Evolutionary conservation across 768 basidiomycete genomes (phyloP), one percentile per base, ranked within the genome.

Genomic region (Lentinula raphanica): DNA sequence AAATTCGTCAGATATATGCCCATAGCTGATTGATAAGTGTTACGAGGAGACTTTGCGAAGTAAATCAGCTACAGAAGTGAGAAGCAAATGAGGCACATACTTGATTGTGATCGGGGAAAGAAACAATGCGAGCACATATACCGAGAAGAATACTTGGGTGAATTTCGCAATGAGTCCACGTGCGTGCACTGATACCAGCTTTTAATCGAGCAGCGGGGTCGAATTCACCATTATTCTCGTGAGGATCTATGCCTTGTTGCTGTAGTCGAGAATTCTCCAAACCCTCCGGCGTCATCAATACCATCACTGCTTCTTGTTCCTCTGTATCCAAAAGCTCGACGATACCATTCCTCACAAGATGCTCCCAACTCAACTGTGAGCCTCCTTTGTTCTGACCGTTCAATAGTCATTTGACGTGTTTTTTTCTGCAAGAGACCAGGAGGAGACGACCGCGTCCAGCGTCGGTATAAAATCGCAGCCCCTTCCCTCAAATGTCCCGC

Each of bases 1-100:
- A 96, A 99, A 73, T 98, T 99, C 35, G 96, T 98, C 35, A 98
- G 81, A 74, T 91, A 97, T 63, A 98, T 94, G 65, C 97, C 97
- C 96, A 99, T 99, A 54, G 96, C 96, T 45, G 96, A 98, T 76
- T 99, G 96, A 68, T 99, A 99, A 3, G 96, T 99, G 69, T 99
- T 99, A 85, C 96, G 97, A 63, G 96, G 96, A 59, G 96, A 99
- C 92, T 98, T 62, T 9, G 31, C 5, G 55, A 38, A 32, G 50
- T 8, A 32, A 66, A 64, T 60, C 48, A 60, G 39, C 29, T 39
- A 45, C 49, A 3, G 25, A 55, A 48, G 23, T 49, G 46, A 25
- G 25, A 50, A 36, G 36, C 28, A 13, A 9, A 60, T n/a, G 51
- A 31, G 28, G 28, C 42, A 73, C 85, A 60, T 68, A 92, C 94